Conservation (phyloP, 2,329 filamentous ascomycete genomes). For the Endoconidiophora laricicola region DNA sequence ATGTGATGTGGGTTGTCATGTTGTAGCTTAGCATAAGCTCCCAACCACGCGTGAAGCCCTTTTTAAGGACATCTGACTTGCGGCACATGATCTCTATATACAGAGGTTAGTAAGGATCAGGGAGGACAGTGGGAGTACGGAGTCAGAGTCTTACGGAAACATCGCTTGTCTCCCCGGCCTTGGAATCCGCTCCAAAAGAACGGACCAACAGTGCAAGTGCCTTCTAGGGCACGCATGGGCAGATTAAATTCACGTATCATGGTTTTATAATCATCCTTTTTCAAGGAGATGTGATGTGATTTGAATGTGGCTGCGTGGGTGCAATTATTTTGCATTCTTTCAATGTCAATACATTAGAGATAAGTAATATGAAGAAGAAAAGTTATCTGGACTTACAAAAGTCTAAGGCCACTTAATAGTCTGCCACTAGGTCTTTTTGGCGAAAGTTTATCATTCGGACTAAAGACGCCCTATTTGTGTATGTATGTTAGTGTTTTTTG, state of each 20-base stretch:
- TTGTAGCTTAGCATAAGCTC: constrained; percentile 45
- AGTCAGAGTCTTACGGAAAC: constrained; percentile 32
- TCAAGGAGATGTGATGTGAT: constrained; percentile 36
- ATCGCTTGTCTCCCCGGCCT: constrained; percentile 37
- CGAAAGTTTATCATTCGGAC: not conserved
- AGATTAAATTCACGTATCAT: constrained; percentile 40
- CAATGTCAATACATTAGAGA: constrained; percentile 28
- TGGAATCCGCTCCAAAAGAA: constrained; percentile 46
- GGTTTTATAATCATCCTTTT: constrained; percentile 30
- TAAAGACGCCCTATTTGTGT: not conserved
- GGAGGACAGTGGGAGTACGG: not conserved
- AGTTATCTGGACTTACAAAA: not conserved
- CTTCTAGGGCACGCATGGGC: constrained; percentile 41
- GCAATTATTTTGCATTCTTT: constrained; percentile 39
- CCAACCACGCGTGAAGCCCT: constrained; percentile 46
- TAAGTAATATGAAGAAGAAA: not conserved
- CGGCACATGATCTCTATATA: constrained; percentile 37
- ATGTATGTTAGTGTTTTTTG: not conserved
- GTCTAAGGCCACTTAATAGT: constrained; percentile 5
- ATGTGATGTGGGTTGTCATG: constrained; percentile 37
- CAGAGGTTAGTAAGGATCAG: constrained; percentile 13
- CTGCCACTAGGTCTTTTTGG: constrained; percentile 5
- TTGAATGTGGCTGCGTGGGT: constrained; percentile 41
- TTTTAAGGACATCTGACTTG: constrained; percentile 50
- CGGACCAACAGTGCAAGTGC: constrained; percentile 40